Base-by-base conservation (phyloP, 306 rosid species). In the Cyclanthera cordifolia region DNA sequence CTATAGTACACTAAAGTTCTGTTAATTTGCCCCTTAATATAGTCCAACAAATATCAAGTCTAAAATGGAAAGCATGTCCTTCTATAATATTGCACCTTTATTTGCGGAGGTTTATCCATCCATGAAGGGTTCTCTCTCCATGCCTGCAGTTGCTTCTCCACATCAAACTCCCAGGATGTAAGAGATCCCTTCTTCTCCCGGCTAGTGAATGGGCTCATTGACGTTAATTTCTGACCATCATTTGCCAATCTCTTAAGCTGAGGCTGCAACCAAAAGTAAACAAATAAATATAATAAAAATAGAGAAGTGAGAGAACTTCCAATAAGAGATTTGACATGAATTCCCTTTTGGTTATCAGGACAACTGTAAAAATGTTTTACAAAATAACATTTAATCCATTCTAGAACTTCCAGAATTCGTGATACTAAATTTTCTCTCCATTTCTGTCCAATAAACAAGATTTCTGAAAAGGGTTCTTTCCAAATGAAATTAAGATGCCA, bases 111-210 rank as follows among this genome's bases (percentile, higher is more conserved):
- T 75, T 78, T 83, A 78, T 90, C 97, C 56, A 24, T 82, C 99
- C 99, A 93, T 37, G 86, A 83, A 72, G 95, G 95, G 71, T 90
- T 90, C 76, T 85, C 90, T 81, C 81, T 82, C 99, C 97, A 93
- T 17, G 88, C 90, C 73, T 75, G 88, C 79, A 93, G 23, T 79
- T 93, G 99, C 81, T 85, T 90, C 75, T 83, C 78, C 52, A 88
- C 65, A 53, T 90, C 97, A 84, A 69, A 84, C 76, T 86, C 88
- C 75, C 84, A 86, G 68, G 75, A 75, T 68, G 73, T 45, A 58
- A 74, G 59, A 59, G 80, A 50, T 37, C 52, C 67, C 20, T 78
- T 75, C 68, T 75, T 74, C 56, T 52, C 77, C 34, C 67, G 71
- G 74, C 70, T 79, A 17, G 78, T 67, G 16, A 65, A 75, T 61